Percentiles rank a stretch among this genome's conserved stretches.
Evolutionary conservation across 345 rosid species (phyloP).

Genomic region (Citrus sp.): DNA sequence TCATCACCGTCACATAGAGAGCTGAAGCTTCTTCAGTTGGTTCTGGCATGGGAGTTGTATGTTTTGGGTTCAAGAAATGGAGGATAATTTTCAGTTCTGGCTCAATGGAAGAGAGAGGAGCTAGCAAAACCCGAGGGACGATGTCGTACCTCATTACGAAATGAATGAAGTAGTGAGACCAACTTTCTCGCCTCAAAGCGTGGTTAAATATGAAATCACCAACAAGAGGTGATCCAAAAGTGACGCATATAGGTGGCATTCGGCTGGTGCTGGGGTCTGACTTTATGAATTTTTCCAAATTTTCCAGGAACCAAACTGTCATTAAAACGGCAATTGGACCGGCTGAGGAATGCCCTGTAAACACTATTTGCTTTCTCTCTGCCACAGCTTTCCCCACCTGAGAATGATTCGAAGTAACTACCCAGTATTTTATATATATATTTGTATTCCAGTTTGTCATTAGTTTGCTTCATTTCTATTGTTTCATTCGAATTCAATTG

Average conservation of each 20-base stretch:
- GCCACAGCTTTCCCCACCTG: constrained; percentile 47
- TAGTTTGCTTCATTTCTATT: background rate
- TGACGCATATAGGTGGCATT: constrained; percentile 45
- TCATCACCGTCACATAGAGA: constrained; percentile 50
- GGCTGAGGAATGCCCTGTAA: constrained; percentile 83
- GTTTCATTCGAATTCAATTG: background rate
- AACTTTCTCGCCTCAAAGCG: constrained; percentile 65
- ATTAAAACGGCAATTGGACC: constrained; percentile 72
- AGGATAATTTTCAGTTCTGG: constrained; percentile 30
- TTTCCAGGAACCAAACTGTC: constrained; percentile 63
- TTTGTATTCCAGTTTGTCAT: background rate
- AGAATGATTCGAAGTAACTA: background rate
- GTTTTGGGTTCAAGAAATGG: constrained; percentile 7
- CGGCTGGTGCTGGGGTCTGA: background rate
- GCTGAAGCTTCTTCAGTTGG: background rate
- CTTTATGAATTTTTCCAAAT: constrained; percentile 1
- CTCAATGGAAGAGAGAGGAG: constrained; percentile 42
- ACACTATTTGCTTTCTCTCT: constrained; percentile 47
- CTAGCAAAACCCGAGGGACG: constrained; percentile 61
- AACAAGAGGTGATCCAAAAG: constrained; percentile 84
- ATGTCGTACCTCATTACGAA: constrained; percentile 66
- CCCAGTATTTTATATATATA: background rate
- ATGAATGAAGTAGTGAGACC: constrained; percentile 61
- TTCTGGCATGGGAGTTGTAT: background rate
- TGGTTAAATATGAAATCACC: constrained; percentile 59